Evolutionary conservation across 1,139 yeast genomes (phyloP), one percentile per base, ranked within the genome.

Genomic region (Arxiozyma slooffiae): DNA sequence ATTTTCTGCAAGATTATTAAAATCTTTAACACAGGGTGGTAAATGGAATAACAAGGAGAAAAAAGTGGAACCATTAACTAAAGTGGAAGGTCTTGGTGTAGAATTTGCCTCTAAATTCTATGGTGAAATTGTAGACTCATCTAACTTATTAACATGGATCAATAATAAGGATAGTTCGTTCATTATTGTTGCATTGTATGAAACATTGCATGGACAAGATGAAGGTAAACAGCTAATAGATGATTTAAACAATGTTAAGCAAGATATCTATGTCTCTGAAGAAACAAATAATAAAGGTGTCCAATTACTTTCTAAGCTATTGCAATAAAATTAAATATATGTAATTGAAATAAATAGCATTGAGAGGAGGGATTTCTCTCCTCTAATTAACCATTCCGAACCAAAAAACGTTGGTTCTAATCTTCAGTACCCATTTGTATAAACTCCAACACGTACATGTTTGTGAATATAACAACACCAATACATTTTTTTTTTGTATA

Each of bases 11-110:
- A 82, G 97, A 71, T 73, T 85, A 42, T 71, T 90, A 58, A 85
- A 89, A 67, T 74, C 87, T 3, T 73, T 90, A 61, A 83, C 88
- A 55, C 95, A 88, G 68, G 94, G 95, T 68, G 86, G 90, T 66
- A 80, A 78, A 63, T 89, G 89, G 79, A 74, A 80, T 59, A 78
- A 76, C 62, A 79, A 79, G 62, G 78, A 79, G 56, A 77, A 76
- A 60, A 69, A 68, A 48, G 67, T 79, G 37, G 77, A 70, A 38
- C 74, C 73, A 48, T 64, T 76, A 21, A 45, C 52, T 22, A 72
- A 73, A 44, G 76, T 79, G 37, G 71, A 77, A 41, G 76, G 76
- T 4, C 75, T 83, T 34, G 95, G 95, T 24, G 67, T 69, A n/a
- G 77, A 75, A 23, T 81, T 85, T 66, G 88, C 90, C 7, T 62